Evolutionary conservation across 2,329 filamentous ascomycete species (phyloP).

Genomic region (Verticillium isaacii): DNA sequence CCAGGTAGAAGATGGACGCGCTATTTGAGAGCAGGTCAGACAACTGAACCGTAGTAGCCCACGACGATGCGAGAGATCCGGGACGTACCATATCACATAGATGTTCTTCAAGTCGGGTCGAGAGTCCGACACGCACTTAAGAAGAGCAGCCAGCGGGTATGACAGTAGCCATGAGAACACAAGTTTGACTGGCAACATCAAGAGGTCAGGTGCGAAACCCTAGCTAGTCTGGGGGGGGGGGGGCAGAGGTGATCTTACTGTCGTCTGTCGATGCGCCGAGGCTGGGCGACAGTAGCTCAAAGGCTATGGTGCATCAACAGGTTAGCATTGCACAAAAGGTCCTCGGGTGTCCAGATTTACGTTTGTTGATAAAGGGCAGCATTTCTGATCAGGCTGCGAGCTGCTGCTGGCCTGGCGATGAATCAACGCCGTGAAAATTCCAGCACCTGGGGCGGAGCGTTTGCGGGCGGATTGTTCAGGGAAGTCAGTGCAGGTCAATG

Average conservation of each 20-base stretch:
- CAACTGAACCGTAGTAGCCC: neutral
- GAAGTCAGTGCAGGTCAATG: neutral
- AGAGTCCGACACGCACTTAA: constrained; percentile 86
- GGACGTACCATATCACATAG: constrained; percentile 64
- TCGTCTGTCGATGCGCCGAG: constrained; percentile 42
- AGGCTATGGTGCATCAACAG: constrained; percentile 27
- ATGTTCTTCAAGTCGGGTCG: constrained; percentile 81
- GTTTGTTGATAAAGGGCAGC: constrained; percentile 22
- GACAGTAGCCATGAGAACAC: constrained; percentile 86
- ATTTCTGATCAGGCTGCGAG: constrained; percentile 12
- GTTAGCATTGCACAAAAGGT: neutral
- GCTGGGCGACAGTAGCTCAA: constrained; percentile 32
- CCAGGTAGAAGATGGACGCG: constrained; percentile 65
- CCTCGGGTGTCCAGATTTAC: constrained; percentile 13
- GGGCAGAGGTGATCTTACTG: constrained; percentile 28
- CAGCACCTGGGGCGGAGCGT: neutral
- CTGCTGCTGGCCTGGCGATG: neutral
- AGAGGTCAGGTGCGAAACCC: neutral
- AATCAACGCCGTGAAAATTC: neutral
- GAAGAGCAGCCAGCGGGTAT: constrained; percentile 80
- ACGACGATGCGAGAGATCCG: neutral
- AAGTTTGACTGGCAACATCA: constrained; percentile 68
- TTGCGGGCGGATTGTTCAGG: neutral
- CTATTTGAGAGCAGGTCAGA: constrained; percentile 1
- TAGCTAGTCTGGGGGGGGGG: neutral